Base-by-base conservation (phyloP, 495 filamentous ascomycete species). In the Pyrenula aspistea region DNA sequence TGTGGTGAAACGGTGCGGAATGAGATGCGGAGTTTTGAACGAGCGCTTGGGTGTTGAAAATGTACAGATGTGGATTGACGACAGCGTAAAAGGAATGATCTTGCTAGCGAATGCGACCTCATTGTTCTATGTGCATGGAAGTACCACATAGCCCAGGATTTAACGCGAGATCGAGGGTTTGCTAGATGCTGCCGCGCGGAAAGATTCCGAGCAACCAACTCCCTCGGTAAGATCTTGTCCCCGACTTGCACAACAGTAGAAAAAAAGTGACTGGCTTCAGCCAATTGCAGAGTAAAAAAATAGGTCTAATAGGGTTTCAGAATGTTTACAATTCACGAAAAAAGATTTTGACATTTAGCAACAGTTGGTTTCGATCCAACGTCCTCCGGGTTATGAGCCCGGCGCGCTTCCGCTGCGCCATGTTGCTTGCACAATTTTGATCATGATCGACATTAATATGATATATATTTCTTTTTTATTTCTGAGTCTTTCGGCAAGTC, bases 61-160 rank as follows among this genome's bases (percentile, higher is more conserved):
- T 20, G 82, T 89, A 57, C 86, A 84, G 61, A 85, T 86, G 11
- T 75, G 88, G 10, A 72, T 83, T 2, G 78, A 80, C 10, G 86
- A 84, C 69, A 87, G 88, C 63, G 72, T 87, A 25, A 20, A 57
- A 62, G 22, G 55, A 55, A 24, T 53, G 23, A 53, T 56, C 62
- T 4, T 48, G 20, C 24, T 22, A 31, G 21, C 52, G 57, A 50
- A 24, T 1, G 22, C 47, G 55, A 54, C 31, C 55, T 24, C 8
- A 25, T 55, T 25, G 55, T 36, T 25, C 53, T 21, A 31, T 53
- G 56, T 48, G 10, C 50, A 36, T 53, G 36, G 60, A 19, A 19
- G 42, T 49, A 19, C 12, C 12, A 49, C 42, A 12, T 19, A 56
- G 50, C 57, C n/a, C n/a, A n/a, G n/a, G n/a, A n/a, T n/a, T n/a